phyloP scores from a whole-genome alignment of 1,284 basidiomycete species.

The Chalciporus sp. region DNA sequence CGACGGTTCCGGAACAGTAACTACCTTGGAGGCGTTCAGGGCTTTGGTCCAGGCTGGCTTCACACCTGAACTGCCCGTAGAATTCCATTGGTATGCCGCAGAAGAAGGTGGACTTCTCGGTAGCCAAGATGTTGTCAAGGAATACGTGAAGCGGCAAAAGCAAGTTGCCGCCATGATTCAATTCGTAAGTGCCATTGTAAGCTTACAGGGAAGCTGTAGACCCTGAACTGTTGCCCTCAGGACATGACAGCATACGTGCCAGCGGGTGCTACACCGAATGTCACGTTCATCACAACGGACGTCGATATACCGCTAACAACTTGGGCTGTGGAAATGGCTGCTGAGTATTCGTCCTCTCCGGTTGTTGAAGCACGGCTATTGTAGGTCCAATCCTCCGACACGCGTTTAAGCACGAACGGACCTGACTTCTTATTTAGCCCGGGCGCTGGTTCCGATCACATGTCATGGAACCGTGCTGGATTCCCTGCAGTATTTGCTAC shows the following conservation, averaged over 20 bases:
- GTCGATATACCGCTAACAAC: conserved; percentile 15
- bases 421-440: background rate
- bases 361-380: conserved; percentile 10
- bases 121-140: conserved; percentile 83
- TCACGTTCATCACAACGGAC: conserved; percentile 75
- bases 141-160: conserved; percentile 65
- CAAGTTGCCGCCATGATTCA: conserved; percentile 87
- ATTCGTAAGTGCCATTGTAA: conserved; percentile 38
- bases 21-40: conserved; percentile 86
- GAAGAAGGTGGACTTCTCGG: conserved; percentile 93
- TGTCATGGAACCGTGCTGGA: conserved; percentile 20
- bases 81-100: conserved; percentile 94
- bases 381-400: conserved; percentile 6
- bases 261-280: conserved; percentile 78
- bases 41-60: conserved; percentile 77
- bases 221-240: conserved; percentile 45
- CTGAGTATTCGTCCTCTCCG: conserved; percentile 4
- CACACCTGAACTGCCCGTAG: conserved; percentile 73
- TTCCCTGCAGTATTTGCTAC: conserved; percentile 17
- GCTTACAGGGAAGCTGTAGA: background rate
- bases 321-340: conserved; percentile 12
- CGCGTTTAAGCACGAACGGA: background rate
- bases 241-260: conserved; percentile 97
- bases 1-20: conserved; percentile 87
- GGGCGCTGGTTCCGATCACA: conserved; percentile 23